These are phyloP conservation scores for Salix dunnii DNA, from an alignment of 345 rosid species.

Conservation along the genomic window DNA sequence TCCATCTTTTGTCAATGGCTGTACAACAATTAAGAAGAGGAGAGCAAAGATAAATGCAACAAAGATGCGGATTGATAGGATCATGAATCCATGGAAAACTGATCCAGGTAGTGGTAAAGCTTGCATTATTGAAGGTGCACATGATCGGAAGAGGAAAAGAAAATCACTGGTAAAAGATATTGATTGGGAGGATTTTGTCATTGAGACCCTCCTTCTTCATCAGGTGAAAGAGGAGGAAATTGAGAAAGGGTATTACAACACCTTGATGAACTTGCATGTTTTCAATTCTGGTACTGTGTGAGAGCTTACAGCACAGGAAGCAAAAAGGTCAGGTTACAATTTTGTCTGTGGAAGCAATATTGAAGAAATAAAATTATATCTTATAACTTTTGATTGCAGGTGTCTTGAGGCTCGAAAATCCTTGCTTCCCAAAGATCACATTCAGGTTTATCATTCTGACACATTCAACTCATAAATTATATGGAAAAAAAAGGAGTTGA, in stretches of 20 bases:
- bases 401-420: slow-evolving; percentile 64
- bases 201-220: slow-evolving; percentile 72
- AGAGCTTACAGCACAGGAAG: slow-evolving; percentile 3
- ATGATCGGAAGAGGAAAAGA: slow-evolving; percentile 39
- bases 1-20: slow-evolving; percentile 57
- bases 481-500: background rate
- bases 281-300: slow-evolving; percentile 49
- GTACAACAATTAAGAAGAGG: slow-evolving; percentile 46
- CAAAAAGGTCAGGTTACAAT: background rate
- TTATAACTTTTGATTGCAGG: slow-evolving; percentile 40
- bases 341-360: background rate
- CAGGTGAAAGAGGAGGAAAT: slow-evolving; percentile 72
- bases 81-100: slow-evolving; percentile 40
- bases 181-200: slow-evolving; percentile 85
- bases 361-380: background rate
- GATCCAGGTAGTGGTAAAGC: slow-evolving; percentile 11
- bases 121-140: slow-evolving; percentile 6
- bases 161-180: slow-evolving; percentile 36
- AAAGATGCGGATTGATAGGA: slow-evolving; percentile 47
- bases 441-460: slow-evolving; percentile 56
- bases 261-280: slow-evolving; percentile 59
- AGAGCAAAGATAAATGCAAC: slow-evolving; percentile 63
- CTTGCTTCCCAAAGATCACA: slow-evolving; percentile 68
- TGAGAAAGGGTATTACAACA: slow-evolving; percentile 71
- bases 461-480: background rate